Percentiles rank a stretch among this genome's conserved stretches.
These are phyloP conservation scores for Ophiostoma quercus DNA, from an alignment of 2,329 filamentous ascomycete species.

Conservation along the genomic window DNA sequence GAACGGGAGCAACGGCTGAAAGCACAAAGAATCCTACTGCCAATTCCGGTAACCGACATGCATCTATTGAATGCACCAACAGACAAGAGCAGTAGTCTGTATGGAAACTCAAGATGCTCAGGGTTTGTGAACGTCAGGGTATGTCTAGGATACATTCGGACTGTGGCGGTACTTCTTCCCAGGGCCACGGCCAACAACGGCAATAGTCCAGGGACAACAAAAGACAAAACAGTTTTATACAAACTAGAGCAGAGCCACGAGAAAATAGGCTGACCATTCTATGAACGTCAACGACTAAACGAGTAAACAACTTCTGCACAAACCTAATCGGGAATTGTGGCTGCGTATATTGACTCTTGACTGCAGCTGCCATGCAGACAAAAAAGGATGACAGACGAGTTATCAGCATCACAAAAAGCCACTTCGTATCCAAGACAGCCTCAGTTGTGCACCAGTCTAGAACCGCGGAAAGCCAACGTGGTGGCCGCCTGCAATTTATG, in stretches of 20 bases:
- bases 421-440: not conserved
- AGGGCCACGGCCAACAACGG: not conserved
- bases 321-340: not conserved
- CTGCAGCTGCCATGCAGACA: slow-evolving; percentile 7
- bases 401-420: not conserved
- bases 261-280: not conserved
- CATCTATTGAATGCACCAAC: not conserved
- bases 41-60: not conserved
- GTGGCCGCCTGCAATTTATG: not conserved
- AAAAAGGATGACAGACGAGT: not conserved
- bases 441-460: not conserved
- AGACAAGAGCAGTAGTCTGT: not conserved
- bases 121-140: not conserved
- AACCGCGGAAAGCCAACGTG: not conserved
- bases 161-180: not conserved
- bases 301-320: not conserved
- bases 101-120: too few species aligned
- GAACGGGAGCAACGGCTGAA: not conserved
- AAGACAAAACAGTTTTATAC: not conserved
- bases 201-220: not conserved
- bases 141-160: not conserved
- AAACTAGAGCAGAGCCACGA: not conserved
- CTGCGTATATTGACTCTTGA: not conserved
- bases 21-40: not conserved
- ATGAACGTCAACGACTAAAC: not conserved